phyloP scores from a whole-genome alignment of 768 basidiomycete genomes.

The Pleurotus djamor region DNA sequence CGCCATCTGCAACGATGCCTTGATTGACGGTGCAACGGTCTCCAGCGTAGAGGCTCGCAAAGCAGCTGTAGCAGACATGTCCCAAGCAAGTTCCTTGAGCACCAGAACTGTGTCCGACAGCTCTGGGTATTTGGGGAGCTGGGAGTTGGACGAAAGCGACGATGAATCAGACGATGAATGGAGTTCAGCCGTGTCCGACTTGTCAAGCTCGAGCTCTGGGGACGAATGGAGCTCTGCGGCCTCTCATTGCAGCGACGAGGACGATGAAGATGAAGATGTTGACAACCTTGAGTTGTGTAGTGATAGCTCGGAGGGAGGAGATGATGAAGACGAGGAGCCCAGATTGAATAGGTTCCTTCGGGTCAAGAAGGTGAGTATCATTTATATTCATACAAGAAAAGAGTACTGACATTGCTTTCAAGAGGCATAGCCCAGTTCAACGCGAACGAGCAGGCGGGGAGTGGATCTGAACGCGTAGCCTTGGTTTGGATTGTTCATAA shows the following conservation, averaged over 20 bases:
- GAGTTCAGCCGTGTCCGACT: not conserved
- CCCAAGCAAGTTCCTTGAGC: not conserved
- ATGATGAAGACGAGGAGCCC: not conserved
- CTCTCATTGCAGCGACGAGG: not conserved
- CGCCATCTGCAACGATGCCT: not conserved
- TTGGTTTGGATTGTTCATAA: too few relatives aligned
- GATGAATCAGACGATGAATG: not conserved
- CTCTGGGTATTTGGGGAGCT: not conserved
- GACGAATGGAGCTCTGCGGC: not conserved
- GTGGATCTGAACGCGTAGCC: too few relatives aligned
- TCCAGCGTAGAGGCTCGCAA: not conserved
- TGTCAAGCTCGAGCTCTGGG: not conserved
- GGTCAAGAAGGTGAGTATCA: not conserved
- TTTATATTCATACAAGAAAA: not conserved
- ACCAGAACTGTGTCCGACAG: not conserved
- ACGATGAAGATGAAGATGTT: not conserved
- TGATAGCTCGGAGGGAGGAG: not conserved
- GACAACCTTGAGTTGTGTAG: not conserved
- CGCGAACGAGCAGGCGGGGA: not conserved
- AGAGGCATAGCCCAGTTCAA: not conserved
- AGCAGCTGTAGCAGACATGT: not conserved
- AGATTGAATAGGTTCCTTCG: not conserved
- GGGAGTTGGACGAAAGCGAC: not conserved
- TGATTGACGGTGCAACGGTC: not conserved
- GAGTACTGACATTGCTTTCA: not conserved